Base-by-base conservation (phyloP, 805 yeast genomes). In the Clavispora carvajalis region DNA sequence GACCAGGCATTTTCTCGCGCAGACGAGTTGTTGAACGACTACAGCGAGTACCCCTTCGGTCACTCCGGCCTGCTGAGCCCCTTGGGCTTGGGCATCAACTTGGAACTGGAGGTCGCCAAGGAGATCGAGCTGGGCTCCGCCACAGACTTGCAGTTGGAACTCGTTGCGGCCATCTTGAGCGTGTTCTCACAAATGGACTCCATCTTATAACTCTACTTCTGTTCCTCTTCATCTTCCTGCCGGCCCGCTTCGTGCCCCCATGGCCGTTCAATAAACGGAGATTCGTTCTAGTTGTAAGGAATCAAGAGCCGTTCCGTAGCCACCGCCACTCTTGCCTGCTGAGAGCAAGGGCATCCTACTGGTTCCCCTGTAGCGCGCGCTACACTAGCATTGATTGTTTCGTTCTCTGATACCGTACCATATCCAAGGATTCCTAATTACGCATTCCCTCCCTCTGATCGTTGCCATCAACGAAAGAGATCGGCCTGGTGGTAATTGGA, bases 131-230 rank as follows among this genome's bases (percentile, higher is more conserved):
- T 52, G 22, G 69, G 71, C 50, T 59, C 69, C 11, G 67, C 70
- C 3, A 60, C 62, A 50, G 93, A 83, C 38, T 71, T 88, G 51
- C 85, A 79, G 53, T 61, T 91, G 48, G 99, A 93, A 66, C 82
- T 90, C 37, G 74, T 93, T 41, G 96, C 98, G 19, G 98, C 96
- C 36, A 96, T 93, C 28, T 69, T 90, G 44, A 79, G 82, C 54
- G 95, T 91, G 7, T 91, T 90, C 61, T 78, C 96, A 12, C 82
- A 89, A 63, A 84, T 93, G 85, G 99, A 93, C 65, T 80, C 95
- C 42, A 77, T 90, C 45, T 73, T 89, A 60, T 88, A 69, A 62
- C 31, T 28, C 31, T 28, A 15, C 31, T 28, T 28, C 31, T 28
- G 29, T 26, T 26, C 29, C 16, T 15, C 18, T 28, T 16, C 19